A percentile compares a stretch with the other conserved stretches of the same genome.
Conservation (phyloP, 1,284 basidiomycete species). For the Bjerkandera adusta region DNA sequence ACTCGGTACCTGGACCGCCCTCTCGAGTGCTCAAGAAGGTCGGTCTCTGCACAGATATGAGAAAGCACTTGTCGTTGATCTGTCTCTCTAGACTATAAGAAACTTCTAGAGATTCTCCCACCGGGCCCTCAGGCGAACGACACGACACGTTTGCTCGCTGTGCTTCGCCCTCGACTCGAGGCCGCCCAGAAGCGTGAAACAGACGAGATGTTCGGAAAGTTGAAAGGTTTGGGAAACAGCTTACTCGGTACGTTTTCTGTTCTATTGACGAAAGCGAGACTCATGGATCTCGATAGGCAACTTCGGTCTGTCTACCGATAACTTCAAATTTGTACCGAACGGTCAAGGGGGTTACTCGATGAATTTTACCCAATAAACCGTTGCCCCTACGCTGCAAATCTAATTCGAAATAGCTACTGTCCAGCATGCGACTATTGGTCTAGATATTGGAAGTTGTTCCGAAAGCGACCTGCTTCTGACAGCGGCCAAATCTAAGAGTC, state of each 20-base stretch:
- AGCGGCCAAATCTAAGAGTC: constrained; percentile 23
- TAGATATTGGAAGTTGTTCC: constrained; percentile 25
- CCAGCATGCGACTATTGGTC: constrained; percentile 17
- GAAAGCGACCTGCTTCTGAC: constrained; percentile 18
- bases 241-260: constrained; percentile 65
- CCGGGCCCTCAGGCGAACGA: constrained; percentile 47
- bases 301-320: constrained; percentile 88
- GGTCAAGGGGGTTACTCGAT: constrained; percentile 93
- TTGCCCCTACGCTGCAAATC: too few species aligned
- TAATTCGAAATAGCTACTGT: too few species aligned
- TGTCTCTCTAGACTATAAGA: constrained; percentile 66
- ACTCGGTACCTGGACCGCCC: constrained; percentile 79
- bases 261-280: background rate
- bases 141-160: constrained; percentile 46
- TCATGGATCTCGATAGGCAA: constrained; percentile 48
- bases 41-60: background rate
- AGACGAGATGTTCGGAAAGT: constrained; percentile 87
- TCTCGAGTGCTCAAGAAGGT: constrained; percentile 87
- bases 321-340: constrained; percentile 93
- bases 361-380: constrained; percentile 68
- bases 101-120: constrained; percentile 63
- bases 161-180: constrained; percentile 67
- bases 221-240: constrained; percentile 91
- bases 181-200: constrained; percentile 86
- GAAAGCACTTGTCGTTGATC: background rate